Base-by-base conservation (phyloP, 495 filamentous ascomycete species). In the Talaromyces trachyspermus region DNA sequence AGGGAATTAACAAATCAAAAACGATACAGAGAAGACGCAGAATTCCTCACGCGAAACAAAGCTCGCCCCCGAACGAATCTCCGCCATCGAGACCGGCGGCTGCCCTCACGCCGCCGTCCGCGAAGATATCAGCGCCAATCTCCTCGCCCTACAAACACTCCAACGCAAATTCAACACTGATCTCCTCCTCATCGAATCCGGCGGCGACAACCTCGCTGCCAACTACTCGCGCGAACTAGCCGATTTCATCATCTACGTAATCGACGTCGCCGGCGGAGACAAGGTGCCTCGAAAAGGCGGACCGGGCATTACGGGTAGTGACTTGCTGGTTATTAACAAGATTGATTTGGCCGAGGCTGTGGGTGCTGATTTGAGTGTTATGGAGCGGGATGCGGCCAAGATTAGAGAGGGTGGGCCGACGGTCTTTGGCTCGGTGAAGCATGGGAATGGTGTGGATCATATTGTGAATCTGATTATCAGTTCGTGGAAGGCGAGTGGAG, bases 91-190 rank as follows among this genome's bases (percentile, higher is more conserved):
- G 66, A 98, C 92, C 2, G 92, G 92, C 59, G 92, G 92, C 18
- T 98, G 92, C 62, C 92, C 92, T 2, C 92, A 98, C 73, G 92
- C 92, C 49, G 92, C 92, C 36, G 92, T 97, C 54, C 89, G 92
- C 54, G 92, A 98, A 75, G 92, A 98, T 74, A 95, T 98, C 59
- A 81, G 74, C 42, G 83, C 85, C 35, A 98, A 98, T 73, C 85
- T 98, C 0, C 85, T 88, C 41, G 89, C 92, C 1, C 79, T 98
- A 10, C 89, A 95, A 54, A 79, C 84, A 45, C 79, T 98, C 10
- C 94, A 97, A 62, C 60, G 62, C 20, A 69, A 80, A 39, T 95
- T 92, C 74, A 54, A 62, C 35, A 80, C 80, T 0, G 77, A 90
- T 30, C 58, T 98, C 8, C 73, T 95, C 23, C 79, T 98, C 17